phyloP scores from a whole-genome alignment of 495 filamentous ascomycete species.

The Aspergillus bridgeri region DNA sequence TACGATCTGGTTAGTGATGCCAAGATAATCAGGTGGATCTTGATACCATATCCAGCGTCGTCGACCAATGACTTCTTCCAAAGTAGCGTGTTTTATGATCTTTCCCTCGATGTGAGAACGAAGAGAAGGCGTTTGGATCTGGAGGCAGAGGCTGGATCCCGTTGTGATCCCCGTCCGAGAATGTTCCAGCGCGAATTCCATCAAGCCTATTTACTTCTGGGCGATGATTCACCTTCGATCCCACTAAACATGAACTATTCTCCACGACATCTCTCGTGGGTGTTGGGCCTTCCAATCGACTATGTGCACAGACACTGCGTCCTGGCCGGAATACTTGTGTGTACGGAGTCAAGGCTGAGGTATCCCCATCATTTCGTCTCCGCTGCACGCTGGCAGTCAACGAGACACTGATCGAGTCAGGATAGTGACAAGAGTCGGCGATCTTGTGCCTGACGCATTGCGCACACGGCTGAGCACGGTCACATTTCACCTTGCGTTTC shows the following conservation, averaged over 20 bases:
- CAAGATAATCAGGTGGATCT: too few relatives aligned
- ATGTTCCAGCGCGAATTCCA: background rate
- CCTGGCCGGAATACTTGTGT: background rate
- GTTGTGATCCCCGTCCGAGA: background rate
- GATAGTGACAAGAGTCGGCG: background rate
- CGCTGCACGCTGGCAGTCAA: background rate
- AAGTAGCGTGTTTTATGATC: background rate
- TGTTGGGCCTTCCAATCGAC: background rate
- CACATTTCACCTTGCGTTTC: conserved; percentile 1
- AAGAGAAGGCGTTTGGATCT: background rate
- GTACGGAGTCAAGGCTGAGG: background rate
- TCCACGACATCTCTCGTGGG: background rate
- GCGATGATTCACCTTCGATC: background rate
- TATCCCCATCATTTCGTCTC: background rate
- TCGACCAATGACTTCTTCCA: background rate
- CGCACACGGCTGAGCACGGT: background rate
- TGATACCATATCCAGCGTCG: conserved; percentile 2
- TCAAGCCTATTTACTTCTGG: background rate
- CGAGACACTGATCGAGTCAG: too few relatives aligned
- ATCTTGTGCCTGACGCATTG: background rate
- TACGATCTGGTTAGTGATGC: background rate
- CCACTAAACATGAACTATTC: background rate
- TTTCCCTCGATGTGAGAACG: background rate
- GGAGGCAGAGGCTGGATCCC: background rate
- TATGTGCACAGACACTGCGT: background rate